Percentiles rank a stretch among this genome's conserved stretches.
These are phyloP conservation scores for Staphylotrichum tortipilum DNA, from an alignment of 495 filamentous ascomycete genomes.

Conservation along the genomic window DNA sequence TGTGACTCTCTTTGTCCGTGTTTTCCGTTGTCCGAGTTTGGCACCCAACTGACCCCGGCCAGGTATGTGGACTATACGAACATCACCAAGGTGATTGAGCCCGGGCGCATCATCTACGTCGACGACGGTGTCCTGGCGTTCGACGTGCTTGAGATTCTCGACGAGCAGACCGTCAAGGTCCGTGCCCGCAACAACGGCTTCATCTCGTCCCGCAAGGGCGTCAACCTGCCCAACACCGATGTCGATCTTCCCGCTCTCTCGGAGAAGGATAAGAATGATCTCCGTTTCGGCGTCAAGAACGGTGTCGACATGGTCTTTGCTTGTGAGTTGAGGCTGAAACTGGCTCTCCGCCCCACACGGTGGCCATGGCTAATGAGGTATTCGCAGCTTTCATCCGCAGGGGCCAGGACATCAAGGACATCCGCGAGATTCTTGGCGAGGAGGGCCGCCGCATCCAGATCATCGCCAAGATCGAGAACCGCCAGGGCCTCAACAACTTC, in stretches of 20 bases:
- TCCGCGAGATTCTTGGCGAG: constrained; percentile 82
- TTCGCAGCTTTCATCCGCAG: constrained; percentile 73
- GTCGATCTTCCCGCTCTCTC: constrained; percentile 95
- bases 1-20: background rate
- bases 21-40: background rate
- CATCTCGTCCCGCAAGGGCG: constrained; percentile 96
- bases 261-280: constrained; percentile 94
- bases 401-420: constrained; percentile 81
- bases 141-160: constrained; percentile 77
- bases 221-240: constrained; percentile 97
- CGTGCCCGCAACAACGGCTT: constrained; percentile 91
- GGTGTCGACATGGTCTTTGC: constrained; percentile 98
- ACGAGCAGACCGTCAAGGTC: constrained; percentile 78
- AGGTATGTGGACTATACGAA: constrained; percentile 99
- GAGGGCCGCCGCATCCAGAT: constrained; percentile 98
- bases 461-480: constrained; percentile 99
- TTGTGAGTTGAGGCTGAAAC: constrained; percentile 28
- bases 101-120: constrained; percentile 95
- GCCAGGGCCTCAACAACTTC: constrained; percentile 97
- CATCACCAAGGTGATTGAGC: constrained; percentile 93
- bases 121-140: constrained; percentile 97
- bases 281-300: constrained; percentile 95
- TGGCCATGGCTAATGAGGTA: background rate
- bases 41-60: constrained; percentile 12
- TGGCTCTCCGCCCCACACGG: background rate